Base-by-base conservation (phyloP, 225 moss, liverwort and hornwort genomes). In the Climacium dendroides region DNA sequence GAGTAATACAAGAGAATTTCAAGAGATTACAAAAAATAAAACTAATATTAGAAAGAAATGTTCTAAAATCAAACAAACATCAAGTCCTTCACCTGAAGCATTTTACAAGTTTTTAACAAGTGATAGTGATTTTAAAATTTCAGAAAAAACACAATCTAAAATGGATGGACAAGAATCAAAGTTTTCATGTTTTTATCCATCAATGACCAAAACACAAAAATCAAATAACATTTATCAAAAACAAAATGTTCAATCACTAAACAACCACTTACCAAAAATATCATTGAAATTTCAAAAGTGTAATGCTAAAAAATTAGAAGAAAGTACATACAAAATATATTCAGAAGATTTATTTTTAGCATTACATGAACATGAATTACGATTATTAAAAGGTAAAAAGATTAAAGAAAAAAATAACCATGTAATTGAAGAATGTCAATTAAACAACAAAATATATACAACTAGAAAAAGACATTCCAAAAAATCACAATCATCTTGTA, bases 61-160 rank as follows among this genome's bases (percentile, higher is more conserved):
- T 55, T 85, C 62, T 34, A 88, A 85, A 52, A 55, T 60, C 8
- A 85, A 85, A 39, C 11, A 19, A 75, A 81, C 76, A 81, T 20
- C 70, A 62, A 87, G 87, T 81, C 87, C 90, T 53, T 69, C 71
- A 4, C 70, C 47, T 2, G 55, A 88, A 90, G 71, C 52, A 85
- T 88, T 90, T 81, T 90, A 90, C 7, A 45, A 85, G 2, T 90
- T 90, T 85, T 13, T 90, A 47, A 90, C 66, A 10, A 84, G 41
- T 43, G 34, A 84, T 8, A 39, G 37, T 69, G 41, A 81, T 5
- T 34, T 12, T 5, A 50, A 66, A 13, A 3, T 16, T 37, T 53
- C 4, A 0, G 16, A 85, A 52, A 43, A 67, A 20, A 1, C 1
- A 10, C 35, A 59, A 45, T 35, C 35, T 5, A 54, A 53, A 66